Evolutionary conservation across 352 stramenopile genomes (phyloP).

Genomic region (Pythium pyrilobum): DNA sequence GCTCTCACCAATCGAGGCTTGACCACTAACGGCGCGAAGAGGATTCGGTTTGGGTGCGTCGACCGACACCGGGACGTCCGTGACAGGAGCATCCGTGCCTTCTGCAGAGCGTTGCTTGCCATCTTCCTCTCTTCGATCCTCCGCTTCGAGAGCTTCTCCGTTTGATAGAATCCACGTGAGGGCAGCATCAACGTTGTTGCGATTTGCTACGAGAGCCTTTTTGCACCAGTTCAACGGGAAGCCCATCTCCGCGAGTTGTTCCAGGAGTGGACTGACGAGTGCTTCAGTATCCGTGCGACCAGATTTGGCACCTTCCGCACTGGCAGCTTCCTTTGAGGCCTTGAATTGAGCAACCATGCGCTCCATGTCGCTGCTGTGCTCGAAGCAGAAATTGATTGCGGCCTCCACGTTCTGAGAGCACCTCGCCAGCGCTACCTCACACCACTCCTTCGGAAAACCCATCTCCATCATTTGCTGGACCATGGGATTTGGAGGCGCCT

Average conservation of each 20-base stretch:
- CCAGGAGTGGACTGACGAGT: constrained; percentile 56
- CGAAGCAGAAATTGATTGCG: constrained; percentile 92
- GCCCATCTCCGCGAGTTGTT: constrained; percentile 91
- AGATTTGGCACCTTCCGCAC: constrained; percentile 11
- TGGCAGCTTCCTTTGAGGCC: constrained; percentile 33
- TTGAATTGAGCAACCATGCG: constrained; percentile 78
- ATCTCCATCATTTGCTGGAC: constrained; percentile 93
- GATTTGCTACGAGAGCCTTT: constrained; percentile 82
- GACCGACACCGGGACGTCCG: background rate
- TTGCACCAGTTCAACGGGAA: constrained; percentile 93
- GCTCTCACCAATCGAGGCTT: constrained; percentile 80
- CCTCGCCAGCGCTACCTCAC: constrained; percentile 79
- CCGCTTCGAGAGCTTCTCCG: constrained; percentile 80
- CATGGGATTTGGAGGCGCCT: constrained; percentile 47
- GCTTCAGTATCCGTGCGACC: constrained; percentile 33
- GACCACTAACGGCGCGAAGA: constrained; percentile 75
- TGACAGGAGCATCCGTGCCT: background rate
- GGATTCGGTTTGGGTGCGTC: constrained; percentile 59
- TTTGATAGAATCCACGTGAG: constrained; percentile 93
- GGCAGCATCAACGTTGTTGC: constrained; percentile 88
- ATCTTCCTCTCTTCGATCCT: constrained; percentile 86
- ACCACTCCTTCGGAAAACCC: constrained; percentile 91
- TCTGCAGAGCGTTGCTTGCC: constrained; percentile 23
- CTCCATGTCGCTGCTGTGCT: constrained; percentile 90
- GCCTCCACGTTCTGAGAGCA: constrained; percentile 88